Conservation (phyloP, 768 basidiomycete species). For the Naganishia kalamii region DNA sequence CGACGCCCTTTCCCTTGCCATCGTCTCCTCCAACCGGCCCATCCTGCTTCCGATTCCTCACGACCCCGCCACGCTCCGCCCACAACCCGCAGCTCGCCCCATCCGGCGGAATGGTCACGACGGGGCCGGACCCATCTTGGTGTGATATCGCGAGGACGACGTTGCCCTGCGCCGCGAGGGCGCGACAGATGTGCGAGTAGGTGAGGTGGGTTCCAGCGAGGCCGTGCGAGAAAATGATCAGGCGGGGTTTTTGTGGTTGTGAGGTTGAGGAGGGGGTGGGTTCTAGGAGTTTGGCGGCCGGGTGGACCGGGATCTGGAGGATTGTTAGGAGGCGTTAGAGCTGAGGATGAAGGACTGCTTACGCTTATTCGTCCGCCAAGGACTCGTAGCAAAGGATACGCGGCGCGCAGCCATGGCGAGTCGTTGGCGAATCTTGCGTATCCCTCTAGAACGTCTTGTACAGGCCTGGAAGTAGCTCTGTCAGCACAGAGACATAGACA, state of each 20-base stretch:
- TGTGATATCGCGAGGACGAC: slow-evolving; percentile 79
- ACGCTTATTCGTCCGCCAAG: background rate
- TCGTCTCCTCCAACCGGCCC: background rate
- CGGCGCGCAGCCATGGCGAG: slow-evolving; percentile 10
- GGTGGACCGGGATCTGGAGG: slow-evolving; percentile 16
- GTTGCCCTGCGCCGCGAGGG: slow-evolving; percentile 68
- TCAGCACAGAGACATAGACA: background rate
- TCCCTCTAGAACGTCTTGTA: slow-evolving; percentile 12
- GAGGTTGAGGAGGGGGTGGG: background rate
- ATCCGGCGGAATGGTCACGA: slow-evolving; percentile 49
- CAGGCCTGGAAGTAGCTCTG: background rate
- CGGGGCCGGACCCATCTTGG: slow-evolving; percentile 67
- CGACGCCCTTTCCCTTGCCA: slow-evolving; percentile 14
- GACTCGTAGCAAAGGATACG: slow-evolving; percentile 5
- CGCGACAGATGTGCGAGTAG: slow-evolving; percentile 70
- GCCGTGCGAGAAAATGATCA: slow-evolving; percentile 80
- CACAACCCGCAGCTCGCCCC: slow-evolving; percentile 33
- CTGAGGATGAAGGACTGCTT: background rate
- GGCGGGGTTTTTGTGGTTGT: slow-evolving; percentile 18
- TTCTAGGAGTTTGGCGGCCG: background rate
- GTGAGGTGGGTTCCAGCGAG: slow-evolving; percentile 66
- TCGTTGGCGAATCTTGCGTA: slow-evolving; percentile 17
- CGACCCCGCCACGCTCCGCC: background rate
- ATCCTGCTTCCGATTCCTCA: slow-evolving; percentile 24
- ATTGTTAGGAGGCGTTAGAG: background rate